Evolutionary conservation across 192 early-diverging fungal species (phyloP), one percentile per base, ranked within the genome.

Genomic region (Spizellomyces punctatus): DNA sequence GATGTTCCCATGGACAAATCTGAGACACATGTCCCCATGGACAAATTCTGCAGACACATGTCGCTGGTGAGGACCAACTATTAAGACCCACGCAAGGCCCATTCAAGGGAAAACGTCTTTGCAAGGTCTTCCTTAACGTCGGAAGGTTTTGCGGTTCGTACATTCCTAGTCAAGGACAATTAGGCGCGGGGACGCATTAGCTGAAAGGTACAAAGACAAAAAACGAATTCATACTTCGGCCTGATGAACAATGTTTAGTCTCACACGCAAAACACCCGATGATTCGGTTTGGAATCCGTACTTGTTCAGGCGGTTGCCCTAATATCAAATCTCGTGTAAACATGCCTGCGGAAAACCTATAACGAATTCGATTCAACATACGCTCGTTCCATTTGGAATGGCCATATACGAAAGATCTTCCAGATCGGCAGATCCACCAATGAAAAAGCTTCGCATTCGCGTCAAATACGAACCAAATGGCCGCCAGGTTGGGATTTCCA

Each of bases 221-320:
- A 59, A 44, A 21, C 16, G 8, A 72, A 1, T 10, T 14, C 68
- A 46, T 66, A 79, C 78, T 72, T 72, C 72, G 42, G 66, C 58
- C 68, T 82, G 81, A 54, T 78, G 66, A 5, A 69, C 74, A 36
- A 80, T 52, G 49, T 80, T 72, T 48, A 83, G 41, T 14, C 63
- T 45, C 17, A 82, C 19, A 14, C 36, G 21, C 8, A 82, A 42
- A n/a, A 67, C 47, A 8, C 81, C 81, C n/a, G 75, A 74, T 10
- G 81, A 65, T 67, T 79, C 81, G 12, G 76, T 74, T 46, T 65
- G 67, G 16, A 73, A 79, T 36, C 81, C 81, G 50, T 77, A 79
- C 58, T 78, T 81, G 70, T 66, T 77, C 1, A 79, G 55, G 36
- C 27, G 27, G 27, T 36, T 36, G 27, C 27, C 27, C 27, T 36